Evolutionary conservation across 352 stramenopile genomes (phyloP), one percentile per base, ranked within the genome.

Genomic region (Thalassiosira mediterranea): DNA sequence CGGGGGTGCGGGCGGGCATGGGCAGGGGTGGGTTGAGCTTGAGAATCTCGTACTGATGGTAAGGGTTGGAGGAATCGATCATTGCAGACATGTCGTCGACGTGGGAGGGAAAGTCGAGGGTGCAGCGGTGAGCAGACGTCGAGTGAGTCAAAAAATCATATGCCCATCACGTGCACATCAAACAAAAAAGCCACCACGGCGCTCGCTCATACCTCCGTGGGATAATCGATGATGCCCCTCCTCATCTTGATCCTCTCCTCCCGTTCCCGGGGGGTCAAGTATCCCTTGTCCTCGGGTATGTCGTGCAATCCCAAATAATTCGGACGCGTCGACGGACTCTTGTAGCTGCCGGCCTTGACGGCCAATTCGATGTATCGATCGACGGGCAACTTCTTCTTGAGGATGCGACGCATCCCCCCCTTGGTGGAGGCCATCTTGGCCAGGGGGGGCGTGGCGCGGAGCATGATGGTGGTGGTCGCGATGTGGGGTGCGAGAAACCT

Each of bases 21-120:
- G 86, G 83, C 42, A 88, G 23, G 5, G 86, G 86, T 8, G 86
- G 86, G 53, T 92, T 88, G 10, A 88, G 44, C 34, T 48, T 83
- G 7, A 92, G 65, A 49, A 90, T 90, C 51, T 88, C 66, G 69
- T 90, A 90, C 53, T 88, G 31, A n/a, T 38, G 11, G 32, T 54
- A 52, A n/a, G n/a, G n/a, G n/a, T n/a, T n/a, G n/a, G n/a, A n/a
- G n/a, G n/a, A n/a, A n/a, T n/a, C n/a, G n/a, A n/a, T n/a, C n/a
- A n/a, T n/a, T n/a, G n/a, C n/a, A n/a, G n/a, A n/a, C n/a, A n/a
- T n/a, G n/a, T n/a, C n/a, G n/a, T n/a, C n/a, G n/a, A n/a, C n/a
- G n/a, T n/a, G n/a, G n/a, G n/a, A n/a, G n/a, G n/a, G n/a, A n/a
- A n/a, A n/a, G n/a, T n/a, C n/a, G n/a, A n/a, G n/a, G n/a, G n/a